These are phyloP conservation scores for Hypomyces rosellus DNA, from an alignment of 2,329 filamentous ascomycete species.

Conservation along the genomic window DNA sequence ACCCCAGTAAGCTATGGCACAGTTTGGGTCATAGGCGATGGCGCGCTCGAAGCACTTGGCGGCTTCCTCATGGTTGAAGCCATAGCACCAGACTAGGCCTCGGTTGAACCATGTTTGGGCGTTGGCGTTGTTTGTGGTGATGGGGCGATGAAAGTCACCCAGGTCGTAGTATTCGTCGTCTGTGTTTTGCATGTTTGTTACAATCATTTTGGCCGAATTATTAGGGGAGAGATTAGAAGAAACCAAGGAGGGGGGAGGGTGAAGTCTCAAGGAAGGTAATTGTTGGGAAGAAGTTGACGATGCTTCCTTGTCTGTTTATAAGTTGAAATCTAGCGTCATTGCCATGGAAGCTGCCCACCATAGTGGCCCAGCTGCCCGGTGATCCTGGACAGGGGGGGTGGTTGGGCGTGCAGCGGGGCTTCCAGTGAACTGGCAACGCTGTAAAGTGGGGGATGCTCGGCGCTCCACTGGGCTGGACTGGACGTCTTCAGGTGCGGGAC, in stretches of 20 bases:
- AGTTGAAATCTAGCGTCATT: no score
- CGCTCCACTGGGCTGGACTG: no score
- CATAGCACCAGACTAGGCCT: slow-evolving; percentile 67
- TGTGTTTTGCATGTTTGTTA: background rate
- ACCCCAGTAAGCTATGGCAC: slow-evolving; percentile 63
- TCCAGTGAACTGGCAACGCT: no score
- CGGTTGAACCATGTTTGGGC: slow-evolving; percentile 65
- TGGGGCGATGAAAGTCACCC: slow-evolving; percentile 48
- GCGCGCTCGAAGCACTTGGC: slow-evolving; percentile 57
- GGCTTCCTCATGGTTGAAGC: slow-evolving; percentile 71
- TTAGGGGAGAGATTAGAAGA: background rate
- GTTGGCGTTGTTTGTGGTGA: slow-evolving; percentile 45
- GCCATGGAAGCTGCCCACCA: no score
- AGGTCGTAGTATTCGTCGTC: slow-evolving; percentile 50
- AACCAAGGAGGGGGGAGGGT: background rate
- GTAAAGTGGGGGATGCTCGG: no score
- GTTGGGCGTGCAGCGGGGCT: no score
- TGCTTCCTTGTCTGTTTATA: no score
- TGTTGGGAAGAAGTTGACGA: no score
- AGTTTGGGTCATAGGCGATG: slow-evolving; percentile 46
- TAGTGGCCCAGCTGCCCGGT: no score
- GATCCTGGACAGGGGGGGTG: no score
- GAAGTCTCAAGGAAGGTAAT: no score
- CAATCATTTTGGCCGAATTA: background rate
- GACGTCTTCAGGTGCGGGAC: no score